Percentiles rank a stretch among this genome's conserved stretches.
These are phyloP conservation scores for Plasmodium vinckei DNA, from an alignment of 169 alveolate genomes.

Conservation along the genomic window DNA sequence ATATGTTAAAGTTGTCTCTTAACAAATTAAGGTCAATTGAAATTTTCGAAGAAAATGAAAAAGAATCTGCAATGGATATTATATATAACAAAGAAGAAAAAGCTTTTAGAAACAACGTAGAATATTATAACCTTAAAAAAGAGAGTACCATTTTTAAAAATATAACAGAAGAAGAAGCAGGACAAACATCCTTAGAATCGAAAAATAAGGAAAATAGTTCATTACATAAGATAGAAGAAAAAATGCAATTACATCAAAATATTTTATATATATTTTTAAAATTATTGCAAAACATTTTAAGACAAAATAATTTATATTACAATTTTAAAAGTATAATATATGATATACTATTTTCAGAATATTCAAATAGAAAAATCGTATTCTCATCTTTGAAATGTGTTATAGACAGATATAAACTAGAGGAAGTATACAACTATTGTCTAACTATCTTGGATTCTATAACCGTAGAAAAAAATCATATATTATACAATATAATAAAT, in stretches of 20 bases:
- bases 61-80: background rate
- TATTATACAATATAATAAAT: background rate
- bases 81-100: conserved; percentile 43
- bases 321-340: conserved; percentile 66
- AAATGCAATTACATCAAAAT: conserved; percentile 55
- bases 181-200: background rate
- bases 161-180: conserved; percentile 2
- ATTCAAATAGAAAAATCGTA: conserved; percentile 47
- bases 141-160: conserved; percentile 34
- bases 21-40: conserved; percentile 40
- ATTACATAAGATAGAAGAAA: conserved; percentile 19
- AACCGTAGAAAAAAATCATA: background rate
- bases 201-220: background rate
- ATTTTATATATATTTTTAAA: conserved; percentile 61
- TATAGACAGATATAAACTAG: conserved; percentile 34
- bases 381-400: conserved; percentile 65
- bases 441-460: conserved; percentile 1
- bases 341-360: conserved; percentile 59
- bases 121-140: conserved; percentile 47
- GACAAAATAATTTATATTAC: conserved; percentile 44
- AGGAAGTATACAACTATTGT: conserved; percentile 44
- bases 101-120: conserved; percentile 26
- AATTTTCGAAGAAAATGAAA: conserved; percentile 15
- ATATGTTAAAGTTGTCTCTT: conserved; percentile 47
- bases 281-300: conserved; percentile 35